A percentile compares a stretch with the other conserved stretches of the same genome.
Conservation (phyloP, 352 stramenopile genomes). For the Globisporangium echinulatum region DNA sequence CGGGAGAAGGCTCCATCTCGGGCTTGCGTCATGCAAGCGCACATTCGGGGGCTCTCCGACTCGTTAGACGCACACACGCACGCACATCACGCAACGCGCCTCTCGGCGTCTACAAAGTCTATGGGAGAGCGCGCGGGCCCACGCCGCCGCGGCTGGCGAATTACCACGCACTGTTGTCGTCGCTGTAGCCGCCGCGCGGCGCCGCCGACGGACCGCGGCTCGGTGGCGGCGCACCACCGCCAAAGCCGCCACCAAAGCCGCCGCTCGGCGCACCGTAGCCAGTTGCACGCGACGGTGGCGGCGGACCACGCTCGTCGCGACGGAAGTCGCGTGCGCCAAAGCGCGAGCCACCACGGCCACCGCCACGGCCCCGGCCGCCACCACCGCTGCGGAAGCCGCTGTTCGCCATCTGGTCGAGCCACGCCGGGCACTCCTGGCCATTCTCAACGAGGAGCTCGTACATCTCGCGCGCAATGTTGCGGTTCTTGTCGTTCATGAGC, state of each 20-base stretch:
- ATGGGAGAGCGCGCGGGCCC: conserved; percentile 11
- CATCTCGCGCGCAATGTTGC: conserved; percentile 95
- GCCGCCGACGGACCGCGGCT: conserved; percentile 22
- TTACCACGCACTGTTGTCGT: conserved; percentile 89
- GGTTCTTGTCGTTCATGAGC: conserved; percentile 99
- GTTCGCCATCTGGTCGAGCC: conserved; percentile 92
- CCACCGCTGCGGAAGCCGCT: conserved; percentile 61
- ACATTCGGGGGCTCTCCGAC: conserved; percentile 4
- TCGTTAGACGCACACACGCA: conserved; percentile 17
- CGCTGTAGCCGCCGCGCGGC: conserved; percentile 37
- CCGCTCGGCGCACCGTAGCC: conserved; percentile 24
- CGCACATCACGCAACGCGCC: conserved; percentile 1
- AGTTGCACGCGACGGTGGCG: conserved; percentile 8
- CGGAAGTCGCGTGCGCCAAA: conserved; percentile 88
- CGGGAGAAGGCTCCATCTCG: background rate
- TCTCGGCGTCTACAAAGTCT: conserved; percentile 21
- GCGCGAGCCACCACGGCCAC: conserved; percentile 52
- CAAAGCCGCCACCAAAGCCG: conserved; percentile 18
- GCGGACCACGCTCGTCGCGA: conserved; percentile 46
- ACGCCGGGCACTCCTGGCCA: conserved; percentile 92
- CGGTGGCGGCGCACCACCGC: conserved; percentile 19
- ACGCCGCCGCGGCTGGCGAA: conserved; percentile 6
- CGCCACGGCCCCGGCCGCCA: conserved; percentile 33
- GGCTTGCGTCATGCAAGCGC: background rate
- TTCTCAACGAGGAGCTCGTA: conserved; percentile 96